These are phyloP conservation scores for Penicillium sp. DNA, from an alignment of 2,329 filamentous ascomycete species.

Conservation along the genomic window DNA sequence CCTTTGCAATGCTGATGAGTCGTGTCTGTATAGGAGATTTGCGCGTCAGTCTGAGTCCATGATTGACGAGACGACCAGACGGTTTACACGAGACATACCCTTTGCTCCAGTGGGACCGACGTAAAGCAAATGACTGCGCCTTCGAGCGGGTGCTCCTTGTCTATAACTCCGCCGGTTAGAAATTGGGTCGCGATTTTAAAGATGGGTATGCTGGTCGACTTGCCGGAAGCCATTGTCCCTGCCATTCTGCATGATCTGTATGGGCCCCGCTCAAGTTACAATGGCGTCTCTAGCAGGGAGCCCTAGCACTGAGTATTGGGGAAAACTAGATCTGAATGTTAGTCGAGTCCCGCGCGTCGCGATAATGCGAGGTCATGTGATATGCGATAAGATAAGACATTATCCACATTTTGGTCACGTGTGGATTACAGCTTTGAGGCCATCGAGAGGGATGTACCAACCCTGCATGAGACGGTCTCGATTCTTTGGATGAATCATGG, in stretches of 20 bases:
- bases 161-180: slow-evolving; percentile 32
- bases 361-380: slow-evolving; percentile 18
- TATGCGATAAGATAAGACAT: not conserved
- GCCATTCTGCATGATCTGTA: slow-evolving; percentile 43
- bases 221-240: slow-evolving; percentile 35
- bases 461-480: too few species aligned
- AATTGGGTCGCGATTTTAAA: slow-evolving; percentile 1
- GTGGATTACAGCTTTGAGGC: too few species aligned
- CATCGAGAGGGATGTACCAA: too few species aligned
- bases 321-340: slow-evolving; percentile 2
- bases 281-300: not conserved
- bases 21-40: slow-evolving; percentile 33
- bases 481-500: too few species aligned
- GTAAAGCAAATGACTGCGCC: slow-evolving; percentile 85
- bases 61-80: not conserved
- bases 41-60: slow-evolving; percentile 7
- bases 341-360: slow-evolving; percentile 16
- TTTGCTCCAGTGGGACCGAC: slow-evolving; percentile 73
- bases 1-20: slow-evolving; percentile 53
- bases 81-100: slow-evolving; percentile 54
- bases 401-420: too few species aligned
- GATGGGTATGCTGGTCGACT: slow-evolving; percentile 13
- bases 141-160: slow-evolving; percentile 63
- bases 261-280: not conserved
- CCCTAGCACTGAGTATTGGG: not conserved